Conservation (phyloP, 2,329 filamentous ascomycete genomes). For the Sclerotinia nivalis region DNA sequence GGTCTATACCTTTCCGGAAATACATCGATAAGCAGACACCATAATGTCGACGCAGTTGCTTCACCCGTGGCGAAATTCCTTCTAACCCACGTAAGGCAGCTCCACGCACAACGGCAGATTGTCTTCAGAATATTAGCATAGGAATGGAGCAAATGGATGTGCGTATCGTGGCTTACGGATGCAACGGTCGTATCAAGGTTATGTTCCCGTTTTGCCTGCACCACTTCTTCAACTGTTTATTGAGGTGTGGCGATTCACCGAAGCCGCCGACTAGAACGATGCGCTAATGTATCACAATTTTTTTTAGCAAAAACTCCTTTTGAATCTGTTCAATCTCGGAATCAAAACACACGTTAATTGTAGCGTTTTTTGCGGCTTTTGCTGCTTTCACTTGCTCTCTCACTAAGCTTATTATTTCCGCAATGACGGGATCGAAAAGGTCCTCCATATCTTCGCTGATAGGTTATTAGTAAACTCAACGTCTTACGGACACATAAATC, state of each 20-base stretch:
- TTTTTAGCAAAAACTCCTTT: neutral
- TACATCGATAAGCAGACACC: neutral
- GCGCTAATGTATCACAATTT: constrained; percentile 21
- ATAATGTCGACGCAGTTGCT: constrained; percentile 27
- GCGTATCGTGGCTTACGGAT: constrained; percentile 29
- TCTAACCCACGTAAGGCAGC: constrained; percentile 30
- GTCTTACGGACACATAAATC: neutral
- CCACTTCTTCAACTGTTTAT: constrained; percentile 29
- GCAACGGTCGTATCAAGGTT: constrained; percentile 28
- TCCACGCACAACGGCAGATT: constrained; percentile 32
- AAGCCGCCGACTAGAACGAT: constrained; percentile 32
- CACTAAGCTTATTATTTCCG: constrained; percentile 29
- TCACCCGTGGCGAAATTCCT: constrained; percentile 25
- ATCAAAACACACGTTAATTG: constrained; percentile 29
- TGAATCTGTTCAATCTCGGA: neutral
- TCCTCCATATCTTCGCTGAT: constrained; percentile 32
- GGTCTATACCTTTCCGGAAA: constrained; percentile 27
- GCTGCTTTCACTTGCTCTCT: constrained; percentile 30
- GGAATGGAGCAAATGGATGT: neutral
- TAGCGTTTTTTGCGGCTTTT: constrained; percentile 19
- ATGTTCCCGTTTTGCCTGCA: constrained; percentile 30
- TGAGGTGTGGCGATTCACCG: constrained; percentile 30
- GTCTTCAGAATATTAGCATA: constrained; percentile 26
- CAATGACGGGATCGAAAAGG: constrained; percentile 35
- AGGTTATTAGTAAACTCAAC: neutral